Evolutionary conservation across 2,329 filamentous ascomycete species (phyloP).

Genomic region (Cryphonectria radicalis): DNA sequence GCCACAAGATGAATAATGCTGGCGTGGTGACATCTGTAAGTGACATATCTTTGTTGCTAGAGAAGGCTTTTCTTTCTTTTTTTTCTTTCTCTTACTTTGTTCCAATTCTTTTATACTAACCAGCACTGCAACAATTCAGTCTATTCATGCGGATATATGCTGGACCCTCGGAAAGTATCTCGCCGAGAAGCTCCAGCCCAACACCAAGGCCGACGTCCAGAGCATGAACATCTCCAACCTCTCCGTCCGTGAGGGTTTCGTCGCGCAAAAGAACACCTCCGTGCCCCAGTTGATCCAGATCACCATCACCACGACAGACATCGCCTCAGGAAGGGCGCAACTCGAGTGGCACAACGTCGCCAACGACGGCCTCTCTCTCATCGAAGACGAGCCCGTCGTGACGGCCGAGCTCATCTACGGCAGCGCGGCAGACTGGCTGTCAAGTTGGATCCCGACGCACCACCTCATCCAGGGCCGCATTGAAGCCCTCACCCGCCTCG

Average conservation of each 20-base stretch:
- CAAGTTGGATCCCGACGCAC: slow-evolving; percentile 58
- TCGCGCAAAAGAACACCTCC: slow-evolving; percentile 38
- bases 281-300: slow-evolving; percentile 41
- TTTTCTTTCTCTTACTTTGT: neutral
- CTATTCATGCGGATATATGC: slow-evolving; percentile 66
- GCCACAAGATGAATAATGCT: slow-evolving; percentile 48
- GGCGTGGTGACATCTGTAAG: slow-evolving; percentile 50
- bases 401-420: slow-evolving; percentile 57
- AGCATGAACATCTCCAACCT: slow-evolving; percentile 46
- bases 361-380: slow-evolving; percentile 40
- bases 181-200: slow-evolving; percentile 54
- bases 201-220: slow-evolving; percentile 40
- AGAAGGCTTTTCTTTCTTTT: neutral
- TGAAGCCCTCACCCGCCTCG: slow-evolving; percentile 51
- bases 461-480: slow-evolving; percentile 60
- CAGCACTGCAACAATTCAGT: slow-evolving; percentile 31
- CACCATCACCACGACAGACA: slow-evolving; percentile 43
- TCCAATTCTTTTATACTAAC: slow-evolving; percentile 13
- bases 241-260: slow-evolving; percentile 41
- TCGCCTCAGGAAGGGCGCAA: slow-evolving; percentile 48
- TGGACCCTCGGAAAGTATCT: slow-evolving; percentile 66
- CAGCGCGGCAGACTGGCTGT: slow-evolving; percentile 54
- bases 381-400: slow-evolving; percentile 45
- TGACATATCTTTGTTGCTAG: slow-evolving; percentile 4
- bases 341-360: slow-evolving; percentile 45